Conservation (phyloP, 108 stramenopile species). For the Nannochloropsis salina region DNA sequence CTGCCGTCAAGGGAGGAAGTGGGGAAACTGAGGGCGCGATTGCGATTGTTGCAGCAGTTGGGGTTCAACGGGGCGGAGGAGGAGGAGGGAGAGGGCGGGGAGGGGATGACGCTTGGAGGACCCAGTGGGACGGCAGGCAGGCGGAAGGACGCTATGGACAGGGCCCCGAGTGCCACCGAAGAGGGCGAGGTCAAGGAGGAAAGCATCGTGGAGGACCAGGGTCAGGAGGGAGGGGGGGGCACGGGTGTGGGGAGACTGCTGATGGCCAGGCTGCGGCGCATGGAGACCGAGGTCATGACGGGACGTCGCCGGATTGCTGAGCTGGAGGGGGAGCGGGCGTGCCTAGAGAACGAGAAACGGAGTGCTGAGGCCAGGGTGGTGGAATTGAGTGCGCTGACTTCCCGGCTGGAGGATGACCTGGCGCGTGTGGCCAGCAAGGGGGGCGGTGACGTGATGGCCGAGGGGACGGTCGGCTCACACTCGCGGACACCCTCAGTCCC, state of each 20-base stretch:
- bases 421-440: not conserved
- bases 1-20: constrained; percentile 25
- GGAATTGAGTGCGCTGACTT: constrained; percentile 18
- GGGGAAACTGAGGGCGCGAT: constrained; percentile 23
- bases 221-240: not conserved
- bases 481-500: not conserved
- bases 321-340: not conserved
- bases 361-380: constrained; percentile 8
- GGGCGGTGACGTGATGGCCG: not conserved
- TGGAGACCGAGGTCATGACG: constrained; percentile 38
- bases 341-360: constrained; percentile 5
- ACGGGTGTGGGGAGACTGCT: not conserved
- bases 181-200: not conserved
- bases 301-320: constrained; percentile 29
- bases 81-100: constrained; percentile 22
- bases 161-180: not conserved
- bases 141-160: not conserved
- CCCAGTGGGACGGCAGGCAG: not conserved
- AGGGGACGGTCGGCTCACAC: not conserved
- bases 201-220: not conserved
- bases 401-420: constrained; percentile 43
- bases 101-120: not conserved
- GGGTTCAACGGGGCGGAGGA: constrained; percentile 45
- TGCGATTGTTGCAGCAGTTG: constrained; percentile 47
- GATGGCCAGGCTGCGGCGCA: constrained; percentile 28